Conservation (phyloP, 148 eudicot species). For the Heliamphora exappendiculata region DNA sequence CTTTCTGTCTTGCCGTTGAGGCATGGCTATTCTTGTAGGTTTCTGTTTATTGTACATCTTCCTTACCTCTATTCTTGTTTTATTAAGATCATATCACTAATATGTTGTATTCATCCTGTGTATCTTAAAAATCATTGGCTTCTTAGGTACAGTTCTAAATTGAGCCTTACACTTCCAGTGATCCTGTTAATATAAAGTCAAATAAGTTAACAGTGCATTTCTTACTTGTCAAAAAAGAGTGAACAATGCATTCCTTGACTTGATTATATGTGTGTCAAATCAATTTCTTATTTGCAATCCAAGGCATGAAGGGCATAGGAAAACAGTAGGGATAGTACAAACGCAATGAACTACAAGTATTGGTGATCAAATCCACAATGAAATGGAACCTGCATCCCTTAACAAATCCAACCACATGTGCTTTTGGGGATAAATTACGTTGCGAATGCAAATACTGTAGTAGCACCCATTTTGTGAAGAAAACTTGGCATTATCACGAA, state of each 20-base stretch:
- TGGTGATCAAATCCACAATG: background rate
- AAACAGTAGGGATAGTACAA: background rate
- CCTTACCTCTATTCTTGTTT: no score
- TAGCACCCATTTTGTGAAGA: background rate
- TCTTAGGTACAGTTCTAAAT: background rate
- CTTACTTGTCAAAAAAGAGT: background rate
- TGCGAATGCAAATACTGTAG: background rate
- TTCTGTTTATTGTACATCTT: no score
- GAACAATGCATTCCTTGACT: background rate
- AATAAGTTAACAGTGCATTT: background rate
- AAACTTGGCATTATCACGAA: no score
- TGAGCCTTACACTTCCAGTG: background rate
- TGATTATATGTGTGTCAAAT: background rate
- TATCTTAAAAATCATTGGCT: background rate
- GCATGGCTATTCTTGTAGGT: no score
- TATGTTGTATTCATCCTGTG: no score
- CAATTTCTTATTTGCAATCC: background rate
- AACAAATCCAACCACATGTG: background rate
- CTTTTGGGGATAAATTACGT: background rate
- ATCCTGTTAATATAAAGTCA: background rate
- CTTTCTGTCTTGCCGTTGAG: no score
- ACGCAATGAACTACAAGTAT: background rate
- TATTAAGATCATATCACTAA: no score
- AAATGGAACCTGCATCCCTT: background rate
- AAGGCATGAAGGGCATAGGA: background rate